Conservation (phyloP, 371 early-diverging fungal species). For the Sporodiniella umbellata region DNA sequence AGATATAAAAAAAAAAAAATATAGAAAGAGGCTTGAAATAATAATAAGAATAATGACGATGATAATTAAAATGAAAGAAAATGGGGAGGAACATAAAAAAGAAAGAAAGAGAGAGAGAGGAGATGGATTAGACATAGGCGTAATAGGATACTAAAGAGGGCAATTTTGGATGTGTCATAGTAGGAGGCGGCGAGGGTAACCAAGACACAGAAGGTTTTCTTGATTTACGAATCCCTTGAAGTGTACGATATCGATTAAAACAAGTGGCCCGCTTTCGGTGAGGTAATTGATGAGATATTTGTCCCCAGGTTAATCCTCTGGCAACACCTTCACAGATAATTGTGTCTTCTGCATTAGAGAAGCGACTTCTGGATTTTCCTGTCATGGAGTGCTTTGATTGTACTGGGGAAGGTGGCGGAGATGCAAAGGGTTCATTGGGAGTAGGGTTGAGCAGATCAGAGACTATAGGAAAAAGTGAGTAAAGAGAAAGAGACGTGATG, state of each 20-base stretch:
- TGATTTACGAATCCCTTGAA: conserved; percentile 49
- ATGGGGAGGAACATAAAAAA: too few relatives aligned
- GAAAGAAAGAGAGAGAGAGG: too few relatives aligned
- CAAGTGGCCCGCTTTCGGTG: conserved; percentile 54
- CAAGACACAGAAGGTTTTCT: conserved; percentile 26
- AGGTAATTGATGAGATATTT: conserved; percentile 47
- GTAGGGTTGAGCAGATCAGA: conserved; percentile 46
- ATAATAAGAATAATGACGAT: too few relatives aligned
- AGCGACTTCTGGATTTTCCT: conserved; percentile 47
- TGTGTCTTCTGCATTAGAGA: conserved; percentile 44
- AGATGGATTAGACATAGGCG: too few relatives aligned
- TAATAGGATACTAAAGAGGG: not conserved
- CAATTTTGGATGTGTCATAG: not conserved
- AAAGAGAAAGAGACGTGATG: not conserved
- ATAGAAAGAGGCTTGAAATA: too few relatives aligned
- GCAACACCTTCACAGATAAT: conserved; percentile 51
- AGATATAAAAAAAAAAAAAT: too few relatives aligned
- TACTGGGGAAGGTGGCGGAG: conserved; percentile 44
- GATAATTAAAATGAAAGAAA: too few relatives aligned
- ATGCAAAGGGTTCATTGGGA: conserved; percentile 20
- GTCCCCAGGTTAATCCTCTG: conserved; percentile 48
- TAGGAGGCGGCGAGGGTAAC: conserved; percentile 15
- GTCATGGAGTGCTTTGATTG: conserved; percentile 1
- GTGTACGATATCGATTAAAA: conserved; percentile 47
- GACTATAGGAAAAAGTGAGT: conserved; percentile 14